Evolutionary conservation across 495 filamentous ascomycete species (phyloP).

Genomic region (Hypomontagnella monticulosa): DNA sequence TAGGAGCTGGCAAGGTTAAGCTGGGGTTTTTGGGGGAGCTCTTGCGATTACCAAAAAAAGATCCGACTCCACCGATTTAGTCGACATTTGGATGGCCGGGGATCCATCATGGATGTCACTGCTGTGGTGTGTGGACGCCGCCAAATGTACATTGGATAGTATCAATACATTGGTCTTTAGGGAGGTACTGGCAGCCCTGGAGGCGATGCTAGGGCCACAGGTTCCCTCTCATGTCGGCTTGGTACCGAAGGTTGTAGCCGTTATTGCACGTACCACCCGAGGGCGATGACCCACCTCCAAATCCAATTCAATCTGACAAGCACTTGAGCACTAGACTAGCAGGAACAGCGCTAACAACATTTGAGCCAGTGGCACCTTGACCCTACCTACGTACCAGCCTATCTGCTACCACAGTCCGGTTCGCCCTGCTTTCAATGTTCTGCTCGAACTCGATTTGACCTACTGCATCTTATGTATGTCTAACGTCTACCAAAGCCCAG

Average conservation of each 20-base stretch:
- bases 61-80: conserved; percentile 26
- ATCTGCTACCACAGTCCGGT: background rate
- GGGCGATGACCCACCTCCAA: conserved; percentile 2
- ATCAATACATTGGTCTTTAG: too few relatives aligned
- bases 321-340: conserved; percentile 8
- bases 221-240: conserved; percentile 21
- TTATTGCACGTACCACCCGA: conserved; percentile 31
- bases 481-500: conserved; percentile 21
- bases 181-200: too few relatives aligned
- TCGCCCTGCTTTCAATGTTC: conserved; percentile 29
- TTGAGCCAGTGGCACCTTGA: background rate
- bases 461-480: conserved; percentile 17
- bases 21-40: background rate
- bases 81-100: conserved; percentile 16
- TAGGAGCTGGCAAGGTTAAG: conserved; percentile 8
- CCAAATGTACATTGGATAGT: too few relatives aligned
- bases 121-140: too few relatives aligned
- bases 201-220: conserved; percentile 3
- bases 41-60: conserved; percentile 17
- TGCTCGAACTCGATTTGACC: conserved; percentile 1
- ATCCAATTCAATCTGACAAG: conserved; percentile 29
- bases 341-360: background rate
- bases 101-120: too few relatives aligned
- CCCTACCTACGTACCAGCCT: background rate
- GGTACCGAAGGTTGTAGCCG: conserved; percentile 33